phyloP scores from a whole-genome alignment of 2,329 filamentous ascomycete genomes.

The Phyllosticta ampelicida region DNA sequence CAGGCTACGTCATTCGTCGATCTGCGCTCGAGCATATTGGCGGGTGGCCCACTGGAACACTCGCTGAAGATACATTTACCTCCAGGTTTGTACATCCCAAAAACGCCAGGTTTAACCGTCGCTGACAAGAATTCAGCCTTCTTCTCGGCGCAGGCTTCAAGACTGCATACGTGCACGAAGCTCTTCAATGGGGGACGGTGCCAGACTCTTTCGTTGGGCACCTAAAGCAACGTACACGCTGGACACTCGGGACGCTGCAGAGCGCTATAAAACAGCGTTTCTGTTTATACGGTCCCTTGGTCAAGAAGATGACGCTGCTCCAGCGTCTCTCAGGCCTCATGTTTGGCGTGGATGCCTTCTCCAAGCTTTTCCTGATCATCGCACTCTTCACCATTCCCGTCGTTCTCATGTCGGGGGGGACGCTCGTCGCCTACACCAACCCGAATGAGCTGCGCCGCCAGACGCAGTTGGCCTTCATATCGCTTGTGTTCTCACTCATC shows the following conservation, averaged over 20 bases:
- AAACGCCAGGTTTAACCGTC: not conserved
- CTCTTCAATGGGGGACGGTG: conserved; percentile 49
- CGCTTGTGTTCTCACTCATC: not conserved
- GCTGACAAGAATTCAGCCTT: not conserved
- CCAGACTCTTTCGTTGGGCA: conserved; percentile 47
- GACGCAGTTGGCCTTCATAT: not conserved
- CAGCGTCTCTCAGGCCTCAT: conserved; percentile 51
- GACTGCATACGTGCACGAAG: conserved; percentile 43
- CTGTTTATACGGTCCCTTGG: conserved; percentile 44
- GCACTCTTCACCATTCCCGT: not conserved
- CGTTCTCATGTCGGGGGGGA: not conserved
- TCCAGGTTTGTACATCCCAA: not conserved
- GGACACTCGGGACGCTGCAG: conserved; percentile 45
- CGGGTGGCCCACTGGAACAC: conserved; percentile 20
- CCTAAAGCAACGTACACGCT: conserved; percentile 47
- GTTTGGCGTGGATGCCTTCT: conserved; percentile 17
- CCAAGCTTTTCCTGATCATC: not conserved
- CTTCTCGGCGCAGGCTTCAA: conserved; percentile 15
- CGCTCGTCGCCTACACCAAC: not conserved
- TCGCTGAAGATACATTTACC: not conserved
- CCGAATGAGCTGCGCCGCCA: not conserved
- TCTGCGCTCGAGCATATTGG: conserved; percentile 21
- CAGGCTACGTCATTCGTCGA: conserved; percentile 26
- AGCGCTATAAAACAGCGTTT: conserved; percentile 51
- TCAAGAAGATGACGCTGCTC: conserved; percentile 43